Percentiles rank a stretch among this genome's conserved stretches.
These are phyloP conservation scores for Gymnopilus junonius DNA, from an alignment of 768 basidiomycete species.

Conservation along the genomic window DNA sequence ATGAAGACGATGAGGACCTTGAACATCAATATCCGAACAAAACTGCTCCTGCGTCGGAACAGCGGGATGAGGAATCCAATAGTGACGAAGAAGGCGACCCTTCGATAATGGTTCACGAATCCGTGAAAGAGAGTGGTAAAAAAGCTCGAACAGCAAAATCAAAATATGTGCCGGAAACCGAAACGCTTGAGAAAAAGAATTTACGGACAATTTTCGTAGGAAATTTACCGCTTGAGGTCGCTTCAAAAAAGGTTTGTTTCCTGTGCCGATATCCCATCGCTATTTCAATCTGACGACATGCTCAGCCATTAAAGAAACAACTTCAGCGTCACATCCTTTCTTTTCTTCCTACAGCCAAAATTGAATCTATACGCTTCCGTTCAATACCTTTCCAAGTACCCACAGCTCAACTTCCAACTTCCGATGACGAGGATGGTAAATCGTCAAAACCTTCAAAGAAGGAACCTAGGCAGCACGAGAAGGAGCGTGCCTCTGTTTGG, in stretches of 20 bases:
- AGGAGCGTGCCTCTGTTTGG: slow-evolving; percentile 66
- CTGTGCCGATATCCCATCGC: not conserved
- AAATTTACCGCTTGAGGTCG: slow-evolving; percentile 79
- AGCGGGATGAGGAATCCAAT: slow-evolving; percentile 14
- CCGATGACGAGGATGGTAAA: slow-evolving; percentile 39
- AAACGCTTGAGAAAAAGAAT: slow-evolving; percentile 75
- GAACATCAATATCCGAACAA: slow-evolving; percentile 36
- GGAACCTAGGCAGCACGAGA: slow-evolving; percentile 53
- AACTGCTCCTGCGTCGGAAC: not conserved
- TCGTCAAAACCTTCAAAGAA: slow-evolving; percentile 23
- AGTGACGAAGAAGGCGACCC: slow-evolving; percentile 25
- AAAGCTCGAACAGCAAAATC: slow-evolving; percentile 30
- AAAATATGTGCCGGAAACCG: slow-evolving; percentile 66
- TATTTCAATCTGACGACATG: too few relatives aligned
- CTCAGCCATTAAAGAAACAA: slow-evolving; percentile 73
- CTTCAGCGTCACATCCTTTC: slow-evolving; percentile 78
- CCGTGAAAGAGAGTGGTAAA: slow-evolving; percentile 43
- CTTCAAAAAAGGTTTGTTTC: slow-evolving; percentile 71
- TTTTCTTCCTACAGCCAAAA: slow-evolving; percentile 73
- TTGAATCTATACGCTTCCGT: slow-evolving; percentile 93
- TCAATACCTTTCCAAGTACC: slow-evolving; percentile 90
- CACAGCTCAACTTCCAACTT: slow-evolving; percentile 61
- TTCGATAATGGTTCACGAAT: slow-evolving; percentile 65
- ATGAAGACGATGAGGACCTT: slow-evolving; percentile 36
- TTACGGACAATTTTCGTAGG: slow-evolving; percentile 91